Evolutionary conservation across 345 rosid species (phyloP), one percentile per base, ranked within the genome.

Genomic region (Salix purpurea): DNA sequence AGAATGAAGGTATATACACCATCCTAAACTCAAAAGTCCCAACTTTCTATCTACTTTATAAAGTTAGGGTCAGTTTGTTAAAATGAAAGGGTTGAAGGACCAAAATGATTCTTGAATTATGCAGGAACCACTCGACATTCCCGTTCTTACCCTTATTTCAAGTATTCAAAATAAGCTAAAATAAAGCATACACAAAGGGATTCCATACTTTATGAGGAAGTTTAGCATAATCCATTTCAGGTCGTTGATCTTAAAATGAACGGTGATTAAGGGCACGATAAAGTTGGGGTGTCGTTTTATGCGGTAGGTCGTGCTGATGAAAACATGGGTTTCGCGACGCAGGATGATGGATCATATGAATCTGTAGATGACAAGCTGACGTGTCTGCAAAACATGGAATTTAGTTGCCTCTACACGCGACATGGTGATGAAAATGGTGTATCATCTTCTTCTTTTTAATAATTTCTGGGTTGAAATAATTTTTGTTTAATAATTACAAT

Each of bases 321-420:
- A 23, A 15, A 11, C 62, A 26, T 34, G 74, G 69, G 37, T n/a
- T 2, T 5, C 65, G 79, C 70, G 74, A 70, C 10, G 69, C 4
- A 5, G 52, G 16, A 16, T 26, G 44, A 10, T 12, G 30, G 66
- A 1, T n/a, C 64, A 1, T 23, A 4, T 3, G 71, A 18, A 54
- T 34, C 58, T 42, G 2, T 2, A 34, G 18, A 1, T 15, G 65
- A 6, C 3, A 46, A 36, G 65, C 66, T 65, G 42, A 71, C 79
- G 75, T 70, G 79, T 70, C 48, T 32, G 60, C 3, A 44, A 77
- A 46, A 74, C 69, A 61, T 46, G 64, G 66, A 24, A 7, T 58
- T 14, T 32, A 28, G 66, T 56, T 8, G 65, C 23, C 16, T 54
- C 62, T 12, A 30, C 76, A 77, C 72, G 80, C 80, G 18, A 65